A percentile compares a stretch with the other conserved stretches of the same genome.
These are phyloP conservation scores for Collybiopsis confluens DNA, from an alignment of 768 basidiomycete species.

Conservation along the genomic window DNA sequence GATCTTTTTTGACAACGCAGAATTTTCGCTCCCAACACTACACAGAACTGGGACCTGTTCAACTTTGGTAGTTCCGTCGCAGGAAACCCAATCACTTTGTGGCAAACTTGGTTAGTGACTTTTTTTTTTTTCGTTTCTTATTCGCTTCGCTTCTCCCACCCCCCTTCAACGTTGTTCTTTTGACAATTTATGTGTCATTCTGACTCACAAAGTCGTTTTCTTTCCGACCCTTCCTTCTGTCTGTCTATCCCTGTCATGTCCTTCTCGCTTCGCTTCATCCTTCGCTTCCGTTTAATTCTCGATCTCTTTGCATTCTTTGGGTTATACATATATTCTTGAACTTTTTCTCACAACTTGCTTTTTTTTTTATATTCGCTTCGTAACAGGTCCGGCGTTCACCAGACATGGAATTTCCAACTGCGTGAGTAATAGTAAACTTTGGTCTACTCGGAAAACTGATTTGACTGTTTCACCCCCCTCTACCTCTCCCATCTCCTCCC, in stretches of 20 bases:
- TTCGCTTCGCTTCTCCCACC: background rate
- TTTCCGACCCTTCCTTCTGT: no score
- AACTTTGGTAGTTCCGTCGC: slow-evolving; percentile 38
- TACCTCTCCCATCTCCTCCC: background rate
- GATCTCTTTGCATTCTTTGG: background rate
- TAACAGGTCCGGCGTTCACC: slow-evolving; percentile 32
- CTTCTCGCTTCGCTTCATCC: no score
- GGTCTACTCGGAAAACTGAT: background rate
- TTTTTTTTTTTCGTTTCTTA: background rate
- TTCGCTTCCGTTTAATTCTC: background rate
- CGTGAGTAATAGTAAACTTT: background rate
- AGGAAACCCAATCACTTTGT: slow-evolving; percentile 43
- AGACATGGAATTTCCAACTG: slow-evolving; percentile 46
- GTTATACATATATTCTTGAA: no score
- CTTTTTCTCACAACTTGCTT: no score
- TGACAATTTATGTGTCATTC: no score
- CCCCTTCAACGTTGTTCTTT: no score
- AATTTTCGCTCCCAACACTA: slow-evolving; percentile 40
- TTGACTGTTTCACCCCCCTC: background rate
- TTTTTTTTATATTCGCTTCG: background rate
- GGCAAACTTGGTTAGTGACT: slow-evolving; percentile 41
- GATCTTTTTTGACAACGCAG: slow-evolving; percentile 17
- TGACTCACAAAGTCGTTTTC: no score
- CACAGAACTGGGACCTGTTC: slow-evolving; percentile 43
- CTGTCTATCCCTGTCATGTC: no score